These are phyloP conservation scores for Trichoderma endophyticum DNA, from an alignment of 2,329 filamentous ascomycete genomes.

Conservation along the genomic window DNA sequence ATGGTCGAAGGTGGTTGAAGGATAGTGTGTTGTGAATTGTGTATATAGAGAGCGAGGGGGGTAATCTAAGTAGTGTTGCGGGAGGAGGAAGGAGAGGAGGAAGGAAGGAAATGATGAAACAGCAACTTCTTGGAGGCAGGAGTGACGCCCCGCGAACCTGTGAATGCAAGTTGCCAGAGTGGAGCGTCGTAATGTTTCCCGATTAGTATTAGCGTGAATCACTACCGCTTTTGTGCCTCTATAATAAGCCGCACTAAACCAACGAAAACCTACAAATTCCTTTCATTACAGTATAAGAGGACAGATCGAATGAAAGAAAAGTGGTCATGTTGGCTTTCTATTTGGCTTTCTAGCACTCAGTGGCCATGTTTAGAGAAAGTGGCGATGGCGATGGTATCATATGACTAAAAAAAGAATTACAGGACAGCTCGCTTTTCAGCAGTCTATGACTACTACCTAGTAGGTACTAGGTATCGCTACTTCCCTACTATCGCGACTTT, in stretches of 20 bases:
- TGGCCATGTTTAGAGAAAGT: too few relatives aligned
- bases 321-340: background rate
- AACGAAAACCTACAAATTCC: background rate
- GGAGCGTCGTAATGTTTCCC: background rate
- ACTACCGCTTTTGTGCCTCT: too few relatives aligned
- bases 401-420: background rate
- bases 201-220: background rate
- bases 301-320: background rate
- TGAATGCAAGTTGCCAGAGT: background rate
- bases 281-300: background rate
- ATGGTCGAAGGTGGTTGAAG: background rate
- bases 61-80: background rate
- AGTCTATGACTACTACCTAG: background rate
- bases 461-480: too few relatives aligned
- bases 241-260: background rate
- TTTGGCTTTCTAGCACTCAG: too few relatives aligned
- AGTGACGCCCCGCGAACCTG: background rate
- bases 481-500: background rate
- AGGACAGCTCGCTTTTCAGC: background rate
- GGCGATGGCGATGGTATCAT: background rate
- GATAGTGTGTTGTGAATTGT: background rate
- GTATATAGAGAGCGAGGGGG: background rate
- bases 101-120: background rate
- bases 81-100: too few relatives aligned
- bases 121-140: background rate